phyloP scores from a whole-genome alignment of 805 yeast species.

The Sugiyamaella smithiae region DNA sequence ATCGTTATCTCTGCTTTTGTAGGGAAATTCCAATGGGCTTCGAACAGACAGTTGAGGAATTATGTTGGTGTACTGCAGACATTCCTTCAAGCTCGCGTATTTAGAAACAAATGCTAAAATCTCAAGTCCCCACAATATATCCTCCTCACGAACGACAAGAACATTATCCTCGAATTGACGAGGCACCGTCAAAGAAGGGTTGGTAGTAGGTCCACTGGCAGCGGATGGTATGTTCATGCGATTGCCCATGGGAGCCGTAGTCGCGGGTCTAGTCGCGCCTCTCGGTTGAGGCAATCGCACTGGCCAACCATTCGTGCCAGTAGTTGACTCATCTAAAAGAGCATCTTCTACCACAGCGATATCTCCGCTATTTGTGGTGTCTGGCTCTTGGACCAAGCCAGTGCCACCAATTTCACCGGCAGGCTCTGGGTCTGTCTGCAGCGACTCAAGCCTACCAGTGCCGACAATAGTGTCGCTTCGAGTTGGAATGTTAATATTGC shows the following conservation, averaged over 20 bases:
- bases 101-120: constrained; percentile 90
- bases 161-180: constrained; percentile 62
- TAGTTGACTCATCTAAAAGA: not conserved
- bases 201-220: not conserved
- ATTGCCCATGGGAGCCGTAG: constrained; percentile 1
- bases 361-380: not conserved
- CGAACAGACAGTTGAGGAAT: constrained; percentile 63
- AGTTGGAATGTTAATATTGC: not conserved
- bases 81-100: constrained; percentile 74
- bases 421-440: not conserved
- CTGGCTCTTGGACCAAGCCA: not conserved
- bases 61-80: constrained; percentile 70
- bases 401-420: not conserved
- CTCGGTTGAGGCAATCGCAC: not conserved
- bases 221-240: constrained; percentile 1
- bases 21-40: constrained; percentile 12
- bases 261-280: constrained; percentile 6
- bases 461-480: not conserved
- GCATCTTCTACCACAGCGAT: not conserved
- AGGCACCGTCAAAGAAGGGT: constrained; percentile 35
- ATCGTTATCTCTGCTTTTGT: constrained; percentile 5
- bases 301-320: not conserved
- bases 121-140: constrained; percentile 90
- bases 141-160: constrained; percentile 88
- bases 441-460: not conserved